A percentile compares a stretch with the other conserved stretches of the same genome.
These are phyloP conservation scores for Fusarium succisae DNA, from an alignment of 2,329 filamentous ascomycete species.

Conservation along the genomic window DNA sequence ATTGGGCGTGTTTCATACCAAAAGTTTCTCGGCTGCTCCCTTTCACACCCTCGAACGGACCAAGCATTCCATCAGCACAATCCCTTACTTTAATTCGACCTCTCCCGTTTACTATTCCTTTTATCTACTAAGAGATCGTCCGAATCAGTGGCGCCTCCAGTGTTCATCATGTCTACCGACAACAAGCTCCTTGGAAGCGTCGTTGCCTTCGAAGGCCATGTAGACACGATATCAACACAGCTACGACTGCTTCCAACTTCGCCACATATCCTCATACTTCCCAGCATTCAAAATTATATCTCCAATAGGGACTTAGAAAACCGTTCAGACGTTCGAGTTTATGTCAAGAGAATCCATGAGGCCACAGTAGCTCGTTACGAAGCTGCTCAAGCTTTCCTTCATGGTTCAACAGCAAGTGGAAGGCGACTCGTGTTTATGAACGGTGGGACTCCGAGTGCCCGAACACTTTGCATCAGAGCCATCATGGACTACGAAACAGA, in stretches of 20 bases:
- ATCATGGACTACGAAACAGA: constrained; percentile 63
- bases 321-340: constrained; percentile 45
- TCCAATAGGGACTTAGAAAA: constrained; percentile 42
- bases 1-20: constrained; percentile 21
- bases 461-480: constrained; percentile 61
- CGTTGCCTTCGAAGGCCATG: constrained; percentile 68
- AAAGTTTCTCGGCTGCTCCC: constrained; percentile 21
- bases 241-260: constrained; percentile 68
- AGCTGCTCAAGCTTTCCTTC: constrained; percentile 62
- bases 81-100: constrained; percentile 18
- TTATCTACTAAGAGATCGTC: constrained; percentile 9
- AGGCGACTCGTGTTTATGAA: constrained; percentile 69
- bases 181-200: constrained; percentile 56
- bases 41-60: constrained; percentile 12
- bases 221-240: constrained; percentile 65
- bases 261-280: constrained; percentile 66
- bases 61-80: constrained; percentile 21
- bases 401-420: constrained; percentile 54
- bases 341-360: constrained; percentile 61
- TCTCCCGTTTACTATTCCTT: background rate
- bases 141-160: constrained; percentile 23
- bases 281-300: constrained; percentile 60
- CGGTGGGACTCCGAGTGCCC: constrained; percentile 65
- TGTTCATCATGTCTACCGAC: constrained; percentile 39
- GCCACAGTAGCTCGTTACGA: constrained; percentile 59